Conservation (phyloP, 805 yeast genomes). For the Blastobotrys robertii region DNA sequence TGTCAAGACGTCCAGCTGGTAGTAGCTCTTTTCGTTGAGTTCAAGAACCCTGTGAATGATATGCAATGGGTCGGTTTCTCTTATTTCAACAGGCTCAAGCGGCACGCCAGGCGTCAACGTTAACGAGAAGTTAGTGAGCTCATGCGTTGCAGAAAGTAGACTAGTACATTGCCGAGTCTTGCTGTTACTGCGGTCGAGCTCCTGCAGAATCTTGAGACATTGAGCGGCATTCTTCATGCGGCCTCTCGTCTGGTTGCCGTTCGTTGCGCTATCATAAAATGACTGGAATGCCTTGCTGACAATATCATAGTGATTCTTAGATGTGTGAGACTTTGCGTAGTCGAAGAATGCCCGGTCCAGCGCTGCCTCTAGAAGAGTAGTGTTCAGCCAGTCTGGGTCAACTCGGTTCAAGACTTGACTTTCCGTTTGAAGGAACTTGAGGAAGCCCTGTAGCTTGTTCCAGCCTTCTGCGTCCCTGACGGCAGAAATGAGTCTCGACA, state of each 20-base stretch:
- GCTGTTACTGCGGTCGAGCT: background rate
- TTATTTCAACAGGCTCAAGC: slow-evolving; percentile 20
- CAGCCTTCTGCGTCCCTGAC: slow-evolving; percentile 11
- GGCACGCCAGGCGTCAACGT: slow-evolving; percentile 22
- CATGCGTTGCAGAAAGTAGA: slow-evolving; percentile 21
- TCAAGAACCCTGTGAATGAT: slow-evolving; percentile 24
- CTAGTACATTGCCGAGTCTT: too few relatives aligned
- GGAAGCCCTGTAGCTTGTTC: slow-evolving; percentile 5
- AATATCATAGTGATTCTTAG: slow-evolving; percentile 4
- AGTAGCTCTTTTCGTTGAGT: slow-evolving; percentile 21
- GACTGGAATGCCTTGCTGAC: slow-evolving; percentile 29
- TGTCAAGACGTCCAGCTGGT: slow-evolving; percentile 21
- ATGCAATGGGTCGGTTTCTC: slow-evolving; percentile 16
- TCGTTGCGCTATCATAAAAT: slow-evolving; percentile 35
- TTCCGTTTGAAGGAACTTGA: slow-evolving; percentile 1
- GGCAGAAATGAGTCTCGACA: background rate
- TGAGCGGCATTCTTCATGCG: slow-evolving; percentile 31
- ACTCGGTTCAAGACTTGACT: slow-evolving; percentile 6
- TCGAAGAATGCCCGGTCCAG: slow-evolving; percentile 19
- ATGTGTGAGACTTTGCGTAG: slow-evolving; percentile 7
- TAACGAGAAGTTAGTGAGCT: slow-evolving; percentile 21
- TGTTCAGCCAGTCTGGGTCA: slow-evolving; percentile 6
- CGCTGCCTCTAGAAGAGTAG: slow-evolving; percentile 13
- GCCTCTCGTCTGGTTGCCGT: slow-evolving; percentile 32
- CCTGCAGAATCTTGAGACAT: slow-evolving; percentile 16